Percentiles rank a stretch among this genome's conserved stretches.
phyloP scores from a whole-genome alignment of 2,329 filamentous ascomycete species.

The Daldinia sp. region DNA sequence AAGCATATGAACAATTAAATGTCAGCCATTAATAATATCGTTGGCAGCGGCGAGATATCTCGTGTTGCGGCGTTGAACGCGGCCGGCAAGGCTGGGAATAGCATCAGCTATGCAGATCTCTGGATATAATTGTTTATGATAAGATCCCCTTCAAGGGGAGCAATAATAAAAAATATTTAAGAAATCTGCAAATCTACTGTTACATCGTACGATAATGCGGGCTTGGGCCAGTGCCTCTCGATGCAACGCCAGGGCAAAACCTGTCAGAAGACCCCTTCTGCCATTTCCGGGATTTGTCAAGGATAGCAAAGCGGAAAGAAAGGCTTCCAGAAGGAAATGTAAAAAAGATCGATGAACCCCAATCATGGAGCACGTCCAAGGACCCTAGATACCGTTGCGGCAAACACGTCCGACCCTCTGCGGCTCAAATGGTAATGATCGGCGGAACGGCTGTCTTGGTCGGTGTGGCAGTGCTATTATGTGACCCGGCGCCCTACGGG shows the following conservation, averaged over 20 bases:
- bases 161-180: constrained; percentile 22
- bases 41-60: constrained; percentile 26
- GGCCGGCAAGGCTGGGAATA: constrained; percentile 38
- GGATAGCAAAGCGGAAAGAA: constrained; percentile 8
- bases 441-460: constrained; percentile 28
- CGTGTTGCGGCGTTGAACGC: constrained; percentile 35
- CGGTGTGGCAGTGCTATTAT: constrained; percentile 42
- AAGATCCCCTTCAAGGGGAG: constrained; percentile 1
- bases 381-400: constrained; percentile 37
- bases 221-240: constrained; percentile 1
- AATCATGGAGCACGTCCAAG: constrained; percentile 22
- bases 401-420: constrained; percentile 32
- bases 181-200: constrained; percentile 37
- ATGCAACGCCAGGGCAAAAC: constrained; percentile 13
- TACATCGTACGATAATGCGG: constrained; percentile 39
- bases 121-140: constrained; percentile 18
- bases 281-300: constrained; percentile 29
- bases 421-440: constrained; percentile 38
- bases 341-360: constrained; percentile 31
- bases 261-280: constrained; percentile 37
- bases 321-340: constrained; percentile 36
- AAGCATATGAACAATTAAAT: constrained; percentile 19
- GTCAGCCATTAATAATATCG: constrained; percentile 12
- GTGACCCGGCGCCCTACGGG: constrained; percentile 33
- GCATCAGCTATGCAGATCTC: constrained; percentile 38